These are phyloP conservation scores for Populus alba DNA, from an alignment of 345 rosid genomes.

Conservation along the genomic window DNA sequence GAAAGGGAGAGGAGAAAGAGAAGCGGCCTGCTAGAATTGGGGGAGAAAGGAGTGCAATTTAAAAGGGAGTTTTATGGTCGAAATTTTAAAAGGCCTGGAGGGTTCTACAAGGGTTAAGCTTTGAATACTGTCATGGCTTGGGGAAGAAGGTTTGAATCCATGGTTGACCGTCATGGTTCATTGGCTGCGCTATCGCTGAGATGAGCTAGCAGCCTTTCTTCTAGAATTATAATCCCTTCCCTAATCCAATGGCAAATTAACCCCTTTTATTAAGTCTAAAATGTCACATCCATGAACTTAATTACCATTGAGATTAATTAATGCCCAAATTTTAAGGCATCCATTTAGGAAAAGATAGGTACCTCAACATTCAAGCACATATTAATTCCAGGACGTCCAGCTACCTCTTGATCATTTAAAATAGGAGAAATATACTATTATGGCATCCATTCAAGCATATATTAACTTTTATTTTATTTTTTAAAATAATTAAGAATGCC, in stretches of 20 bases:
- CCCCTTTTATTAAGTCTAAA: too few species aligned
- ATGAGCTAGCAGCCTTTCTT: neutral
- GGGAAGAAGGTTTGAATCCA: neutral
- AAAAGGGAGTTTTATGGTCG: neutral
- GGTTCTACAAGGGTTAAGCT: constrained; percentile 7
- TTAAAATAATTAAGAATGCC: too few species aligned
- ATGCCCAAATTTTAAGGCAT: too few species aligned
- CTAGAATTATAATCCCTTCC: constrained; percentile 8
- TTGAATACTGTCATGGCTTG: constrained; percentile 20
- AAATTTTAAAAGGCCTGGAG: constrained; percentile 15
- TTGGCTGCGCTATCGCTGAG: neutral
- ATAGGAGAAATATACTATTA: too few species aligned
- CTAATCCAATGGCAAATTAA: neutral
- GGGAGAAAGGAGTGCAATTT: neutral
- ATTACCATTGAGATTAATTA: too few species aligned
- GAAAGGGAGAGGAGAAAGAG: neutral
- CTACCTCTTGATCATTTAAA: too few species aligned
- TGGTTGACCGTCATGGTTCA: constrained; percentile 14
- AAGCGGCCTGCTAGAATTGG: neutral
- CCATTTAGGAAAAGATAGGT: too few species aligned
- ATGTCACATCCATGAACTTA: too few species aligned
- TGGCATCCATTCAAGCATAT: too few species aligned
- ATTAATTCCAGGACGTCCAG: too few species aligned
- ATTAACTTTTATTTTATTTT: too few species aligned
- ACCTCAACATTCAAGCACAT: too few species aligned